These are phyloP conservation scores for Coemansia sp. DNA, from an alignment of 192 early-diverging fungal species.

Conservation along the genomic window DNA sequence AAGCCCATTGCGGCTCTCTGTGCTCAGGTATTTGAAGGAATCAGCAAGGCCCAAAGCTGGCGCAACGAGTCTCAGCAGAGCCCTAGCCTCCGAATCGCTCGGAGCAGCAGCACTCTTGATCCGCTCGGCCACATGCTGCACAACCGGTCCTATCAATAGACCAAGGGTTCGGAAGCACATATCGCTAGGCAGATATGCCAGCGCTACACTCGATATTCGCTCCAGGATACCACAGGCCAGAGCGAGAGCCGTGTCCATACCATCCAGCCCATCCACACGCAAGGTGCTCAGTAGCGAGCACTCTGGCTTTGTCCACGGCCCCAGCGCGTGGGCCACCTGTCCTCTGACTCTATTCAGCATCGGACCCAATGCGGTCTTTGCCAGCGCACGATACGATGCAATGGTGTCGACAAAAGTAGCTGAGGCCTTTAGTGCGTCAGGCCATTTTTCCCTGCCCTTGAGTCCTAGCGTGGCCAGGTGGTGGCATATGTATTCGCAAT, in stretches of 20 bases:
- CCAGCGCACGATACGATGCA: slow-evolving; percentile 29
- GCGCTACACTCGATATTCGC: slow-evolving; percentile 11
- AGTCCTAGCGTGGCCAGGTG: slow-evolving; percentile 34
- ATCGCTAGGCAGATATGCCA: slow-evolving; percentile 13
- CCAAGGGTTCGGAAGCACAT: slow-evolving; percentile 26
- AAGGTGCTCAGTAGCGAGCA: slow-evolving; percentile 5
- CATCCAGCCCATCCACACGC: slow-evolving; percentile 5
- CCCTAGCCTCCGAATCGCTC: slow-evolving; percentile 21
- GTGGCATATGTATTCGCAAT: slow-evolving; percentile 46
- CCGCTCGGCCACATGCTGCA: slow-evolving; percentile 9
- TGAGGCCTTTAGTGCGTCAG: slow-evolving; percentile 13
- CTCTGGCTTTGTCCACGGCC: slow-evolving; percentile 9
- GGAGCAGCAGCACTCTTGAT: slow-evolving; percentile 10
- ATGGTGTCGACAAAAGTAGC: slow-evolving; percentile 43
- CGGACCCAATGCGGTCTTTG: slow-evolving; percentile 13
- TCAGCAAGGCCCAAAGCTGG: slow-evolving; percentile 19
- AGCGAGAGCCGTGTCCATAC: slow-evolving; percentile 12
- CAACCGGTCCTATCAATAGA: slow-evolving; percentile 12
- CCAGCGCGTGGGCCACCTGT: slow-evolving; percentile 17
- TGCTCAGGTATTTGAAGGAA: slow-evolving; percentile 13
- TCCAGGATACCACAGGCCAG: slow-evolving; percentile 22
- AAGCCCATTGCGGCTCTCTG: too few relatives aligned
- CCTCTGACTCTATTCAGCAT: slow-evolving; percentile 14
- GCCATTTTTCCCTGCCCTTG: slow-evolving; percentile 27
- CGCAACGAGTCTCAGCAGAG: slow-evolving; percentile 17